Percentiles rank a stretch among this genome's conserved stretches.
Conservation (phyloP, 768 basidiomycete genomes). For the Leucosporidium creatinivorum region DNA sequence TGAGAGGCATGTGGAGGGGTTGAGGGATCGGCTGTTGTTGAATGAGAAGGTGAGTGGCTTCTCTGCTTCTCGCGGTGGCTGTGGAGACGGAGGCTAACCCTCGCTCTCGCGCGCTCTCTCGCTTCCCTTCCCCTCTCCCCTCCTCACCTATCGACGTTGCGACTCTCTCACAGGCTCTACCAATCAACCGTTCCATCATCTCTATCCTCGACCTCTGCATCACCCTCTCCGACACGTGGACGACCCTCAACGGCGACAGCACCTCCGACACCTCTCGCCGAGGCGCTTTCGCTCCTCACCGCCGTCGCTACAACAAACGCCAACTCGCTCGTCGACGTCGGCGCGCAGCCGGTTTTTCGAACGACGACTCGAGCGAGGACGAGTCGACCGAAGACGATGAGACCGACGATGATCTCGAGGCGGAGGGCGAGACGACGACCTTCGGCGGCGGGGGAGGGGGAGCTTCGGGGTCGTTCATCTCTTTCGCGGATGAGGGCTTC, state of each 20-base stretch:
- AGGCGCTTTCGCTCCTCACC: neutral
- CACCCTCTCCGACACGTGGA: slow-evolving; percentile 3
- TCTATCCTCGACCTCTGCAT: slow-evolving; percentile 8
- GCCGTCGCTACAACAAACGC: neutral
- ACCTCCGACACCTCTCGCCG: neutral
- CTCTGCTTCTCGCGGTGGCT: too few species aligned
- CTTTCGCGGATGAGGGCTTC: neutral
- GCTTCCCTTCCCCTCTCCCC: too few species aligned
- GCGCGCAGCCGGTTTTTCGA: neutral
- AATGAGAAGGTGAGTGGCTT: neutral
- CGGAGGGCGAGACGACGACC: neutral
- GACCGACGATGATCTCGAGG: neutral
- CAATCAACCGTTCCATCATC: neutral
- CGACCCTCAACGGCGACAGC: slow-evolving; percentile 1
- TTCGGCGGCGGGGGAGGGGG: neutral
- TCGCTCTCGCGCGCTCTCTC: too few species aligned
- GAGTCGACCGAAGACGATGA: neutral
- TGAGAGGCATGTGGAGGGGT: neutral
- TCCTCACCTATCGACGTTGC: too few species aligned
- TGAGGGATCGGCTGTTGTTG: neutral
- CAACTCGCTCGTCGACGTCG: neutral
- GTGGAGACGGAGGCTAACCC: too few species aligned
- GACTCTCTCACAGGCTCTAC: neutral
- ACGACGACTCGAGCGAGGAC: neutral
- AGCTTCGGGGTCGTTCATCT: neutral